Percentiles rank a stretch among this genome's conserved stretches.
Evolutionary conservation across 73 alveolate species (phyloP).

Genomic region (Tetrahymena elliotti): DNA sequence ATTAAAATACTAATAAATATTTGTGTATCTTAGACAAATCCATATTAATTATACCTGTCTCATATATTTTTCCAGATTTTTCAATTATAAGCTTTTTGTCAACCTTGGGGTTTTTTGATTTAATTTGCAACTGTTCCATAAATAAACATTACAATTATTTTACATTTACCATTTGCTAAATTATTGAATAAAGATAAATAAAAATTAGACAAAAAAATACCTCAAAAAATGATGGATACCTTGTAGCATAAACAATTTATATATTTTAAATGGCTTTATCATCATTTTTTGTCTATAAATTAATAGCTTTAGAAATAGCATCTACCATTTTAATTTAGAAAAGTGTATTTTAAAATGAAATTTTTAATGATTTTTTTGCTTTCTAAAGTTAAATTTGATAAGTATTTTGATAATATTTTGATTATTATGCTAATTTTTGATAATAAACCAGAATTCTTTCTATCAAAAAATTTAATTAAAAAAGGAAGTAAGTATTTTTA

Average conservation of each 20-base stretch:
- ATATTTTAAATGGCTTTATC: neutral
- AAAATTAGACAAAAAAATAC: neutral
- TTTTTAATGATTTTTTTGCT: too few species aligned
- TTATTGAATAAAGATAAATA: neutral
- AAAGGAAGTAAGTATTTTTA: too few species aligned
- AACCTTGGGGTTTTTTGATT: neutral
- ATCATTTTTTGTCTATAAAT: neutral
- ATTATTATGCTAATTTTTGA: too few species aligned
- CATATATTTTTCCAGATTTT: neutral
- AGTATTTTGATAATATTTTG: too few species aligned
- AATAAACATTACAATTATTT: neutral
- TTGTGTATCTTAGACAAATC: too few species aligned
- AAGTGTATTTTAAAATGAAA: too few species aligned
- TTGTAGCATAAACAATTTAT: neutral
- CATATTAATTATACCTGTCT: too few species aligned
- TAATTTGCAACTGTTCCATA: neutral
- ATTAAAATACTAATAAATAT: neutral
- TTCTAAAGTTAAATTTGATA: too few species aligned
- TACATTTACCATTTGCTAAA: neutral
- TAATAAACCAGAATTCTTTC: too few species aligned
- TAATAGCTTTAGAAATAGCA: neutral
- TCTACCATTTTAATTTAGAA: neutral
- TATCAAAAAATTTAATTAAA: too few species aligned
- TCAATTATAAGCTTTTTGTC: neutral
- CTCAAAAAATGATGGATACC: neutral